Conservation (phyloP, 2,329 filamentous ascomycete genomes). For the Graphiopsis chlorocephala region DNA sequence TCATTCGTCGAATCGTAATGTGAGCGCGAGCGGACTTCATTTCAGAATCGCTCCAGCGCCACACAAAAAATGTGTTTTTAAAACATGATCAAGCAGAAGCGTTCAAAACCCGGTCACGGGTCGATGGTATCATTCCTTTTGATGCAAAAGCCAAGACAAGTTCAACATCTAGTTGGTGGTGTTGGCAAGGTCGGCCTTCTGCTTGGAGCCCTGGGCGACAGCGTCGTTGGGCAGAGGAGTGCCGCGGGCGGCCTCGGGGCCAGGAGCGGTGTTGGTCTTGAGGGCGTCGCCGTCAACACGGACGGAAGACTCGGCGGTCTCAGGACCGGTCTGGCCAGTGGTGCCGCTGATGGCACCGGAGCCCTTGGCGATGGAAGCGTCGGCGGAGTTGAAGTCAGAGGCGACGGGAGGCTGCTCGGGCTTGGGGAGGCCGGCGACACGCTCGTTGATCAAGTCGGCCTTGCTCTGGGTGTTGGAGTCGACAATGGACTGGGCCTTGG, state of each 20-base stretch:
- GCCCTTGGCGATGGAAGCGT: constrained; percentile 68
- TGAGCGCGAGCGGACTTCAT: background rate
- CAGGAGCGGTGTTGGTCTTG: constrained; percentile 53
- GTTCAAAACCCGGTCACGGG: background rate
- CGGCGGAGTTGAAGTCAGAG: constrained; percentile 76
- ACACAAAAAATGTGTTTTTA: background rate
- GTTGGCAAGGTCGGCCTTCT: constrained; percentile 40
- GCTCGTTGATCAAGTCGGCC: constrained; percentile 63
- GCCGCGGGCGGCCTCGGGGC: constrained; percentile 62
- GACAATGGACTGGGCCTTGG: constrained; percentile 37
- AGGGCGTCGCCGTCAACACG: constrained; percentile 51
- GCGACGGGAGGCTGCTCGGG: constrained; percentile 72
- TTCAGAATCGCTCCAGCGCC: background rate
- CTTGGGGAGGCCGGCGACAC: constrained; percentile 70
- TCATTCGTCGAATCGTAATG: constrained; percentile 12
- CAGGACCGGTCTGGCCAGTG: constrained; percentile 44
- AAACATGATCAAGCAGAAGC: constrained; percentile 9
- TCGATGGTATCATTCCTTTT: background rate
- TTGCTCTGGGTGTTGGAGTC: constrained; percentile 46
- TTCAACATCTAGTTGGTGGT: constrained; percentile 37
- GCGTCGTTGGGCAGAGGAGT: constrained; percentile 60
- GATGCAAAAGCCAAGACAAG: background rate
- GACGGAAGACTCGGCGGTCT: constrained; percentile 55
- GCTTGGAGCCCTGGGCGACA: constrained; percentile 46
- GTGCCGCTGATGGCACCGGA: constrained; percentile 57